Conservation (phyloP, 805 yeast genomes). For the Monosporozyma yasuniensis region DNA sequence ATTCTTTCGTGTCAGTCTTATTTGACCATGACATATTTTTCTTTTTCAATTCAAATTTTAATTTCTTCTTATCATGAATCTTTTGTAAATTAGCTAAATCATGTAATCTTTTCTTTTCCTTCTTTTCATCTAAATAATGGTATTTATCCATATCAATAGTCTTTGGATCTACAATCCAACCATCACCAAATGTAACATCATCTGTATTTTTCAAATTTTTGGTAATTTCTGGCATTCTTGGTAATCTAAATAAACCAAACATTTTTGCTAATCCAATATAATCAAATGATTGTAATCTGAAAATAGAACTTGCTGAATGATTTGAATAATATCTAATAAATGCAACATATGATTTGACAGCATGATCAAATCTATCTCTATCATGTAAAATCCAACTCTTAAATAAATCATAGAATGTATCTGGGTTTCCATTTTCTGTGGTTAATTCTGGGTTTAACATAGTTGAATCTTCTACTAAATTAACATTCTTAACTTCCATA, state of each 20-base stretch:
- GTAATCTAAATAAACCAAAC: conserved; percentile 76
- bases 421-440: not conserved
- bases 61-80: conserved; percentile 30
- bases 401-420: conserved; percentile 22
- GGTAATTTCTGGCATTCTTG: conserved; percentile 87
- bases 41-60: conserved; percentile 37
- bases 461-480: conserved; percentile 31
- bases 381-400: conserved; percentile 59
- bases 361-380: conserved; percentile 72
- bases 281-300: conserved; percentile 64
- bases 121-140: conserved; percentile 51
- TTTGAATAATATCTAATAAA: conserved; percentile 77
- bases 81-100: conserved; percentile 42
- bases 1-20: conserved; percentile 55
- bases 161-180: conserved; percentile 53
- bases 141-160: conserved; percentile 60
- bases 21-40: conserved; percentile 74
- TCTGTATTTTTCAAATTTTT: conserved; percentile 36
- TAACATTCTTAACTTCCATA: conserved; percentile 61
- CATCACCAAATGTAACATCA: conserved; percentile 41
- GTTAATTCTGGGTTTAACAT: not conserved
- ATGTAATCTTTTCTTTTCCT: conserved; percentile 53
- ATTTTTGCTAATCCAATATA: conserved; percentile 61
- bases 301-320: conserved; percentile 82
- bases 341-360: conserved; percentile 72